These are phyloP conservation scores for Reticulomyxa filosa DNA, from an alignment of 78 protist genomes.

Conservation along the genomic window DNA sequence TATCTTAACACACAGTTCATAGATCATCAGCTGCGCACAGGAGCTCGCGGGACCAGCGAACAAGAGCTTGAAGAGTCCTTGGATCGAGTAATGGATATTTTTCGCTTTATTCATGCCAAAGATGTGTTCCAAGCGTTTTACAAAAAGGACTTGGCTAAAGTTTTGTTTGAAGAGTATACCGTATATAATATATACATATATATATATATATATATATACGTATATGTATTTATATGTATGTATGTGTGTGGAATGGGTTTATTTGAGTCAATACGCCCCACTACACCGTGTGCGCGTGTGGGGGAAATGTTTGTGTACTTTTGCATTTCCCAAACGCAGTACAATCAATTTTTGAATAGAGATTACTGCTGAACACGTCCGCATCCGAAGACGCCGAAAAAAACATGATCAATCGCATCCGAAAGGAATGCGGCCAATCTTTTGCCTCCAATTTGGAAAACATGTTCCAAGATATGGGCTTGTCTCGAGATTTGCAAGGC, in stretches of 20 bases:
- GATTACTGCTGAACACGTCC: too few species aligned
- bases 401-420: not conserved
- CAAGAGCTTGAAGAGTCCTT: too few species aligned
- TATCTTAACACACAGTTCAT: not conserved
- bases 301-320: too few species aligned
- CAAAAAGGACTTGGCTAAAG: not conserved
- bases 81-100: not conserved
- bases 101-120: not conserved
- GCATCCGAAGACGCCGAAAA: not conserved
- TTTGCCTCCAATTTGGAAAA: not conserved
- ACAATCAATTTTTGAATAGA: too few species aligned
- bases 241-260: not conserved
- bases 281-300: too few species aligned
- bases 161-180: not conserved
- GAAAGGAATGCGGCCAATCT: not conserved
- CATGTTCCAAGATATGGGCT: not conserved
- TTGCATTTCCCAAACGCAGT: too few species aligned
- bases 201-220: not conserved
- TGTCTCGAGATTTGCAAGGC: not conserved
- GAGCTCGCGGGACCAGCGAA: not conserved
- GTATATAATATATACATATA: too few species aligned
- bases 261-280: too few species aligned
- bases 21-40: not conserved
- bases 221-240: not conserved
- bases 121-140: not conserved